Percentiles rank a stretch among this genome's conserved stretches.
Evolutionary conservation across 2,329 filamentous ascomycete genomes (phyloP).

Genomic region (Diaporthe vaccinii): DNA sequence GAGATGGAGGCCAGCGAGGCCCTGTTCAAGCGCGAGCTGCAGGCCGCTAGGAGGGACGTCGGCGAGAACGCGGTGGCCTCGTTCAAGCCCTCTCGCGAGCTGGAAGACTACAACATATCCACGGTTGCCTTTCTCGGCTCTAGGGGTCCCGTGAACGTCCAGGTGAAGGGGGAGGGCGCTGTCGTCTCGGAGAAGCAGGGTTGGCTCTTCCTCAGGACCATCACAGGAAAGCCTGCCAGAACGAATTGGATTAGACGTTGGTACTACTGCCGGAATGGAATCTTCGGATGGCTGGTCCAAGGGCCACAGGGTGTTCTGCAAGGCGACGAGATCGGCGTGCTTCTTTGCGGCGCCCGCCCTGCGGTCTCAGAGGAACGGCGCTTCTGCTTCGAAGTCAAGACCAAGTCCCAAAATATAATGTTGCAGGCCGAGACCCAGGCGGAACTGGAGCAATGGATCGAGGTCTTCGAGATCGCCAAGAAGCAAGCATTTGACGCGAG

Average conservation of each 20-base stretch:
- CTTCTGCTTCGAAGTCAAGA: constrained; percentile 99
- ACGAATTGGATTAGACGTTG: constrained; percentile 92
- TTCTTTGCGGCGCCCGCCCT: constrained; percentile 92
- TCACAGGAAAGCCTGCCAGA: constrained; percentile 89
- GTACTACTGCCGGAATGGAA: constrained; percentile 96
- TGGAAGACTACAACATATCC: constrained; percentile 92
- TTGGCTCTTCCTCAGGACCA: constrained; percentile 87
- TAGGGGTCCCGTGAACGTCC: constrained; percentile 75
- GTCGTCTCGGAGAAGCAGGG: constrained; percentile 85
- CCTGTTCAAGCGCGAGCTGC: constrained; percentile 84
- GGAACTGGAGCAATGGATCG: constrained; percentile 95
- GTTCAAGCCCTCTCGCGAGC: constrained; percentile 86
- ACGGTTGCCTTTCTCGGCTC: constrained; percentile 90
- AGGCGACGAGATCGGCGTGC: constrained; percentile 94
- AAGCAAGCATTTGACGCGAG: constrained; percentile 87
- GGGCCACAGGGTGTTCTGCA: constrained; percentile 90
- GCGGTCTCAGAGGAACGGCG: constrained; percentile 92
- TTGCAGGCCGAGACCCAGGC: constrained; percentile 93
- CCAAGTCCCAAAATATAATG: constrained; percentile 90
- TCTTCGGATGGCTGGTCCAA: constrained; percentile 94
- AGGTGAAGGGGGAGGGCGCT: constrained; percentile 64
- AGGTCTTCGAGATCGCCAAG: constrained; percentile 94
- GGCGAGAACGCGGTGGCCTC: constrained; percentile 80
- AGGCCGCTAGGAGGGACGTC: constrained; percentile 83
- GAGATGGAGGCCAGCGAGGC: constrained; percentile 94